Evolutionary conservation across 2,329 filamentous ascomycete genomes (phyloP).

Genomic region (Calonectria hongkongensis): DNA sequence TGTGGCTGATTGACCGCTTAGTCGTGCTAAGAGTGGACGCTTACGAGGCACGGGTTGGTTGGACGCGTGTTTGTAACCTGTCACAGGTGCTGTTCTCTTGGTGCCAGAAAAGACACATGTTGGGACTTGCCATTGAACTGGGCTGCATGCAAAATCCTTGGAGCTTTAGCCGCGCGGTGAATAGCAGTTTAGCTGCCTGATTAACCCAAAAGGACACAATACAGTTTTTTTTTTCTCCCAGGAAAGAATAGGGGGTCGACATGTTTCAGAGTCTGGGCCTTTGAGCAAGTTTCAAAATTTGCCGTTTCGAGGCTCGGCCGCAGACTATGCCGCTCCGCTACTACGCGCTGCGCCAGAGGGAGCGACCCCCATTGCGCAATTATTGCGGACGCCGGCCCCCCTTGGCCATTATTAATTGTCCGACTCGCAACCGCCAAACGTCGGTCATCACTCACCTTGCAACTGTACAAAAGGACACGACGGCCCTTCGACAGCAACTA

Average conservation of each 20-base stretch:
- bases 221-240: not conserved
- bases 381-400: constrained; percentile 45
- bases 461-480: constrained; percentile 37
- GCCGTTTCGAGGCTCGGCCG: constrained; percentile 19
- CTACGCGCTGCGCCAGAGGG: constrained; percentile 21
- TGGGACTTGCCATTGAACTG: not conserved
- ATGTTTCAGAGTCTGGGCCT: constrained; percentile 45
- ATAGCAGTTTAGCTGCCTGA: not conserved
- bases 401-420: constrained; percentile 52
- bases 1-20: constrained; percentile 20
- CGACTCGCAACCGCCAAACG: constrained; percentile 37
- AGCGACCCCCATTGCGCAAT: constrained; percentile 53
- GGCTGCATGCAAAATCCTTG: not conserved
- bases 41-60: constrained; percentile 17
- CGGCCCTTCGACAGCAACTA: constrained; percentile 4
- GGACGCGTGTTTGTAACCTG: not conserved
- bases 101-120: not conserved
- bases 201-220: not conserved
- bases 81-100: not conserved
- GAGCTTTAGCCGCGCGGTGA: not conserved
- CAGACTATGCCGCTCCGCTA: constrained; percentile 29
- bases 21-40: constrained; percentile 14
- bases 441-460: constrained; percentile 41
- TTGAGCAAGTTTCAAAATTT: constrained; percentile 53
- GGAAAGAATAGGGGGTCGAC: constrained; percentile 40